Evolutionary conservation across 2,329 filamentous ascomycete species (phyloP).

Genomic region (Trichoderma koningiopsis): DNA sequence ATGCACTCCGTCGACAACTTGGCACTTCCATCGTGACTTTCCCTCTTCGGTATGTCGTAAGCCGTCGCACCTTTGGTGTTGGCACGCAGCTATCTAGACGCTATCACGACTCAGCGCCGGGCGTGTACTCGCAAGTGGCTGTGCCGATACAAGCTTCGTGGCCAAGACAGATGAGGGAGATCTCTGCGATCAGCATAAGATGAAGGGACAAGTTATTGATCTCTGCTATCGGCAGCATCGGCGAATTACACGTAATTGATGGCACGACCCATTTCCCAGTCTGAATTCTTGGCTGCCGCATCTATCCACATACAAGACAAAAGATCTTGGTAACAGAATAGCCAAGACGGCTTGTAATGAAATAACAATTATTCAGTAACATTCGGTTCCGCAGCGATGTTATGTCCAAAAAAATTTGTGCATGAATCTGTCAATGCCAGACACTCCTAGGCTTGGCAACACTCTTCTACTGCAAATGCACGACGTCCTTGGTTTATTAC

Average conservation of each 20-base stretch:
- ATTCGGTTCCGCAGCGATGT: background rate
- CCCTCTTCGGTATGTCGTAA: background rate
- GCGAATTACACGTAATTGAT: background rate
- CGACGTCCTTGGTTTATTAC: background rate
- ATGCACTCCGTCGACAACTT: background rate
- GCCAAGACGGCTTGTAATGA: constrained; percentile 14
- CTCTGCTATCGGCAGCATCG: background rate
- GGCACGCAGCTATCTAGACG: background rate
- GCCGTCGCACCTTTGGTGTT: background rate
- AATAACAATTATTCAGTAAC: background rate
- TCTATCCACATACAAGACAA: background rate
- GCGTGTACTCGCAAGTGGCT: background rate
- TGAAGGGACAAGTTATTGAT: background rate
- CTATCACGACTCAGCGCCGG: background rate
- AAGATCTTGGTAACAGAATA: background rate
- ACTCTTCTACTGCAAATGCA: background rate
- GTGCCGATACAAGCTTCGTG: background rate
- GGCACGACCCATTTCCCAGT: background rate
- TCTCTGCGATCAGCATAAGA: background rate
- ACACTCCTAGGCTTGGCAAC: constrained; percentile 4
- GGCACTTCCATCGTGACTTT: background rate
- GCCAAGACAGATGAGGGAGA: background rate
- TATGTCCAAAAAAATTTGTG: background rate
- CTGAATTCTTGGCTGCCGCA: background rate
- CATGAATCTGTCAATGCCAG: constrained; percentile 11